Conservation (phyloP, 1,139 yeast genomes). For the Suhomyces atakaporum region DNA sequence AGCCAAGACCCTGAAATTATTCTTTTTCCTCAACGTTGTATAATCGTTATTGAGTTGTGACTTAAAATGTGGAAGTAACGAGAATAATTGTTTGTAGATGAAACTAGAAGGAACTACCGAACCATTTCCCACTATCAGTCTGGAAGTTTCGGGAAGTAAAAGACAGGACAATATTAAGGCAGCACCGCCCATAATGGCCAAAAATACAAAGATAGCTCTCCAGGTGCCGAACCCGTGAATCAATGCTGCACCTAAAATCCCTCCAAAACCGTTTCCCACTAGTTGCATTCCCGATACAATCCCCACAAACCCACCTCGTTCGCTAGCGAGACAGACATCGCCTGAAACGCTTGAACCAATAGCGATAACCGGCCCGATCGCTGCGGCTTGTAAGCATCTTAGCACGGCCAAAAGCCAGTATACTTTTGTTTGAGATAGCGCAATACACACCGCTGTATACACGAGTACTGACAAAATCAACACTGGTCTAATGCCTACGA, state of each 20-base stretch:
- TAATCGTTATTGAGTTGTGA: constrained; percentile 29
- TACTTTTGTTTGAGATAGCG: constrained; percentile 55
- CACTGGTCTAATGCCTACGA: constrained; percentile 69
- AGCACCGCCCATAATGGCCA: constrained; percentile 40
- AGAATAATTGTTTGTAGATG: constrained; percentile 26
- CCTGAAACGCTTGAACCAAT: constrained; percentile 44
- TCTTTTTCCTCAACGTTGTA: constrained; percentile 25
- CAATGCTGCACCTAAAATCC: constrained; percentile 41
- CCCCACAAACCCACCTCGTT: constrained; percentile 45
- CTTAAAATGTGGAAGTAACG: constrained; percentile 27
- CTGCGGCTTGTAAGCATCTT: constrained; percentile 44
- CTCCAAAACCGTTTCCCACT: constrained; percentile 44
- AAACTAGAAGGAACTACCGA: constrained; percentile 28
- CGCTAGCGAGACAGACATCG: constrained; percentile 38
- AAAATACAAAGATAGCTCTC: constrained; percentile 42
- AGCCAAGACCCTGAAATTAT: constrained; percentile 26
- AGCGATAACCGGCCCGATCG: constrained; percentile 44
- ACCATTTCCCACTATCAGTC: constrained; percentile 43
- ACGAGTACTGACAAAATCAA: constrained; percentile 52
- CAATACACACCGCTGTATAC: constrained; percentile 59
- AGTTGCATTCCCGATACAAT: constrained; percentile 37
- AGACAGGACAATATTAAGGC: constrained; percentile 27
- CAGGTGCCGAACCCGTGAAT: constrained; percentile 32
- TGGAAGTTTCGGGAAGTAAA: constrained; percentile 38
- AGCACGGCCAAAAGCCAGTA: constrained; percentile 40